A percentile compares a stretch with the other conserved stretches of the same genome.
These are phyloP conservation scores for Phytophthora boehmeriae DNA, from an alignment of 352 stramenopile species.

Conservation along the genomic window DNA sequence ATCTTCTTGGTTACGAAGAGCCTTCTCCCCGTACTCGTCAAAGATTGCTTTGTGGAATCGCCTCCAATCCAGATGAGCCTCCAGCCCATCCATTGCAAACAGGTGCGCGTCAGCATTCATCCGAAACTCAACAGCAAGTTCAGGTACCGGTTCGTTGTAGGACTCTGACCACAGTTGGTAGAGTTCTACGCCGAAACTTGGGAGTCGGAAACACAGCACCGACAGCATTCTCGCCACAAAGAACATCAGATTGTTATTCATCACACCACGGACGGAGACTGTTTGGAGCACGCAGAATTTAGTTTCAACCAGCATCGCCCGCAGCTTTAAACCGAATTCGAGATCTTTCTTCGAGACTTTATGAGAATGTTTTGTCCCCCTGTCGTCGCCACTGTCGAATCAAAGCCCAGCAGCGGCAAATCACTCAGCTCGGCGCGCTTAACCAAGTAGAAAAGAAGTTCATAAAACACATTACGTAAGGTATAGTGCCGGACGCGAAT, in stretches of 20 bases:
- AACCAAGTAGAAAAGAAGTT: constrained; percentile 89
- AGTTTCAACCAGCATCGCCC: constrained; percentile 89
- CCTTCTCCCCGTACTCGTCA: constrained; percentile 88
- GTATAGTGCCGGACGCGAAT: constrained; percentile 91
- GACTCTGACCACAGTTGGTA: constrained; percentile 90
- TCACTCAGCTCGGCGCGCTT: constrained; percentile 89
- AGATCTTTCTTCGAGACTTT: constrained; percentile 84
- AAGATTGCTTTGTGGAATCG: constrained; percentile 90
- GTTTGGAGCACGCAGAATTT: constrained; percentile 90
- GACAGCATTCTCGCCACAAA: constrained; percentile 89
- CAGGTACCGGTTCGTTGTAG: constrained; percentile 76
- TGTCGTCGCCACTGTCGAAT: constrained; percentile 70
- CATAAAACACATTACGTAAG: constrained; percentile 89
- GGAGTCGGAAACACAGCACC: constrained; percentile 85
- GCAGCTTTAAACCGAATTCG: constrained; percentile 85
- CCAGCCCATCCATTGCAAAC: constrained; percentile 89
- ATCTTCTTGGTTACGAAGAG: constrained; percentile 85
- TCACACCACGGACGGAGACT: constrained; percentile 86
- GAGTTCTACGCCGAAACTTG: constrained; percentile 87
- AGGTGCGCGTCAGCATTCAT: constrained; percentile 85
- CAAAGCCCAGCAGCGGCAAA: constrained; percentile 82
- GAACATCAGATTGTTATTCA: constrained; percentile 94
- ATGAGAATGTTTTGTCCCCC: constrained; percentile 75
- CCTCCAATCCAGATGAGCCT: constrained; percentile 89
- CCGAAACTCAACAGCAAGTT: constrained; percentile 80